phyloP scores from a whole-genome alignment of 129 eudicot species.

The Artemisia annua region DNA sequence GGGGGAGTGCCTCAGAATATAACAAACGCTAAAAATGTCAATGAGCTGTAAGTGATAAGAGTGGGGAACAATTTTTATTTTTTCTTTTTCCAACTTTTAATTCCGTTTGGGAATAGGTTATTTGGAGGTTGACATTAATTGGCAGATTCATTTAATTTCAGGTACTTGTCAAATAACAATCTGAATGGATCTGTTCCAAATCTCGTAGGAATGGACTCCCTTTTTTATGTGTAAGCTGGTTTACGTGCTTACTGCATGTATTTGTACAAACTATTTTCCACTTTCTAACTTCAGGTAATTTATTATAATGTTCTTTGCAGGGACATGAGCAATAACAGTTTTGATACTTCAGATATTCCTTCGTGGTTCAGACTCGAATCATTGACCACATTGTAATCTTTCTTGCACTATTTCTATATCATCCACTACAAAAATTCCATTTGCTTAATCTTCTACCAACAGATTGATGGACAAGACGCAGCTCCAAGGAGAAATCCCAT shows the following conservation, averaged over 20 bases:
- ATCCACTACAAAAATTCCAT: background rate
- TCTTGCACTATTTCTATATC: constrained; percentile 27
- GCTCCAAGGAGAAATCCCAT: constrained; percentile 70
- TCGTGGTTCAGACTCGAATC: constrained; percentile 65
- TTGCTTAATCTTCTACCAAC: constrained; percentile 24
- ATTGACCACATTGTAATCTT: constrained; percentile 77
- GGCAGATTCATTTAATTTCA: constrained; percentile 28
- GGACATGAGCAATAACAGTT: constrained; percentile 97
- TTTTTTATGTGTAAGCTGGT: constrained; percentile 72
- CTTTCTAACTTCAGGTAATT: constrained; percentile 1
- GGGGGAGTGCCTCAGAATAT: constrained; percentile 66
- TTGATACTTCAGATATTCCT: constrained; percentile 56
- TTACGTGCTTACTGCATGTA: no score
- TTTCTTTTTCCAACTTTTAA: background rate
- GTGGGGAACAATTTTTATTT: background rate
- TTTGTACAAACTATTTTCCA: background rate
- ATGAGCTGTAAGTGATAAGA: constrained; percentile 61
- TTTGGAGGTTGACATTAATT: constrained; percentile 13
- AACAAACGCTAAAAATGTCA: constrained; percentile 46
- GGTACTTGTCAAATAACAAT: constrained; percentile 75
- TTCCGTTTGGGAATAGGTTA: background rate
- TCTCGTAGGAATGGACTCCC: constrained; percentile 60
- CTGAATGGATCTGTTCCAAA: constrained; percentile 72
- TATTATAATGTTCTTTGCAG: constrained; percentile 49
- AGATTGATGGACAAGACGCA: constrained; percentile 67